Base-by-base conservation (phyloP, 495 filamentous ascomycete genomes). In the Chaetomium cochliodes region DNA sequence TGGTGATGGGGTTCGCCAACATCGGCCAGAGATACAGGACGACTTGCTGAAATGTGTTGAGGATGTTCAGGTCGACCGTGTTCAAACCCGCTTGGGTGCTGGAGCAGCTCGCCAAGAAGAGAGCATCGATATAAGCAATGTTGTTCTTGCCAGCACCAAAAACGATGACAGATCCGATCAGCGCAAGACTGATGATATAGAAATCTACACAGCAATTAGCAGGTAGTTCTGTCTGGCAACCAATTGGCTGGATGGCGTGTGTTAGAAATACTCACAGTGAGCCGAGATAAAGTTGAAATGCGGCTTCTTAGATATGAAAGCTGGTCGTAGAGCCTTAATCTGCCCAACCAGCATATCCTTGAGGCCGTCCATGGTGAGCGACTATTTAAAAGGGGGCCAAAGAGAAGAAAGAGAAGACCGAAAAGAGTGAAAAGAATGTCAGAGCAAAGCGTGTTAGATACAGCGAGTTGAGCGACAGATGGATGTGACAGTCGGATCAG, bases 51-150 rank as follows among this genome's bases (percentile, higher is more conserved):
- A 91, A 96, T 7, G 89, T 86, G 60, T 82, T 81, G 3, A 97
- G 74, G 7, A 77, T 57, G 72, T 96, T 97, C 41, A 93, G 58
- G 70, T 97, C 86, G 51, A 96, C 76, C 68, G 92, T 88, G 76
- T 98, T 98, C 63, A 99, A 78, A 0, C 94, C 94, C 55, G 91
- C 93, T 74, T 99, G 94, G 1, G 93, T 97, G 60, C 90, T 86
- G 42, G 88, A 82, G 16, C 96, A 92, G 64, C 81, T 83, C 15
- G 88, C 82, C 65, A 96, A 89, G 80, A 96, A 92, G 20, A 99
- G 84, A 16, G 92, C 90, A 82, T 99, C 92, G 65, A 93, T 91
- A 69, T 96, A 99, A 8, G 76, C 65, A 47, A 99, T 71, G 8
- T 83, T 70, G 18, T 81, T 82, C 16, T 72, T 47, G 65, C 76